Percentiles rank a stretch among this genome's conserved stretches.
Conservation (phyloP, 306 rosid genomes). For the Cercis canadensis region DNA sequence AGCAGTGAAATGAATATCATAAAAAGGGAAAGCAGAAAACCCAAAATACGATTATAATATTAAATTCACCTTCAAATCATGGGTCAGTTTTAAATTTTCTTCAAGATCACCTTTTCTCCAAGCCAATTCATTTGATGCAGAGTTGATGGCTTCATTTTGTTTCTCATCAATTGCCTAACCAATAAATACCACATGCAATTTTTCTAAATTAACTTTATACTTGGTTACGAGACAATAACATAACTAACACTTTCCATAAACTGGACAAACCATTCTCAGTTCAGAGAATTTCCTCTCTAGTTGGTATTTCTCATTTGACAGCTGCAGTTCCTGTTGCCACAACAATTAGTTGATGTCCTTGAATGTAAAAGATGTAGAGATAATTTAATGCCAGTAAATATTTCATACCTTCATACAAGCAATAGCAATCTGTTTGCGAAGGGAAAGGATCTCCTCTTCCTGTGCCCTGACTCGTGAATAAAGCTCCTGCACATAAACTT, state of each 20-base stretch:
- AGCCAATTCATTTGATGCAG: slow-evolving; percentile 82
- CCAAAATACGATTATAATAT: slow-evolving; percentile 24
- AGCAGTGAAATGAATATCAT: slow-evolving; percentile 9
- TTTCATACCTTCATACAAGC: slow-evolving; percentile 74
- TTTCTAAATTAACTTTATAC: slow-evolving; percentile 23
- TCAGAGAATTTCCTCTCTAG: slow-evolving; percentile 87
- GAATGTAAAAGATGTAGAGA: slow-evolving; percentile 27
- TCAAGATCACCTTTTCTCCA: slow-evolving; percentile 88
- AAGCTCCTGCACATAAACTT: slow-evolving; percentile 68
- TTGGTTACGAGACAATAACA: slow-evolving; percentile 27
- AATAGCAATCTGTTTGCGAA: slow-evolving; percentile 76
- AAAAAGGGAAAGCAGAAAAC: slow-evolving; percentile 21
- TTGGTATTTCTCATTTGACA: slow-evolving; percentile 81
- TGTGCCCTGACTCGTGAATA: slow-evolving; percentile 64
- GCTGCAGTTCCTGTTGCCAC: slow-evolving; percentile 73
- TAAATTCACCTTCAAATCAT: slow-evolving; percentile 76
- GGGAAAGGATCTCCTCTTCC: slow-evolving; percentile 84
- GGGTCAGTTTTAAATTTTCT: slow-evolving; percentile 77
- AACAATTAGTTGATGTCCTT: slow-evolving; percentile 35
- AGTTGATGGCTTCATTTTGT: slow-evolving; percentile 77
- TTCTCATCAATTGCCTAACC: slow-evolving; percentile 84
- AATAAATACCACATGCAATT: slow-evolving; percentile 17
- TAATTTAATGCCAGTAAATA: slow-evolving; percentile 17
- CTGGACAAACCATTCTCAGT: slow-evolving; percentile 79
- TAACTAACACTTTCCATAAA: slow-evolving; percentile 31